Conservation (phyloP, 768 basidiomycete species). For the Daedalea quercina region DNA sequence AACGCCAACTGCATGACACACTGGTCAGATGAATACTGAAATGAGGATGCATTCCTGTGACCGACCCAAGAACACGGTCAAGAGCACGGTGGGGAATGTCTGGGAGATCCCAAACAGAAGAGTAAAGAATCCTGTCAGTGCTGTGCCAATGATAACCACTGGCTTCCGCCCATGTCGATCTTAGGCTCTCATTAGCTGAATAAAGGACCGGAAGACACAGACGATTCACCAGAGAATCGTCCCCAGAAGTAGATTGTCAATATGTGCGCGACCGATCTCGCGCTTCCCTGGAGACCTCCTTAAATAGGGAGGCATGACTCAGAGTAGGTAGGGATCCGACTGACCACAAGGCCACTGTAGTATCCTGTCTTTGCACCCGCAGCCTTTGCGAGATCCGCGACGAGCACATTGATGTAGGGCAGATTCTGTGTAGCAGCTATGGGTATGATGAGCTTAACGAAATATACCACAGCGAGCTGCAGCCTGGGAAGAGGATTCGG, state of each 20-base stretch:
- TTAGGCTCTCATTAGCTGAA: slow-evolving; percentile 12
- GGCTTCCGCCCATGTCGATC: slow-evolving; percentile 59
- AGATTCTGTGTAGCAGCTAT: slow-evolving; percentile 51
- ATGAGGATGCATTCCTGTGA: not conserved
- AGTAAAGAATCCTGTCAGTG: slow-evolving; percentile 44
- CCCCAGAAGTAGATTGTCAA: slow-evolving; percentile 58
- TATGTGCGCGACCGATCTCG: slow-evolving; percentile 50
- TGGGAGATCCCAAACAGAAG: slow-evolving; percentile 52
- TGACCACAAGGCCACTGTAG: slow-evolving; percentile 60
- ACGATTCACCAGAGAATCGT: slow-evolving; percentile 33
- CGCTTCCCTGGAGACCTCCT: slow-evolving; percentile 40
- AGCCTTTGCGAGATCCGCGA: slow-evolving; percentile 45
- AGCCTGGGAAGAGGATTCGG: slow-evolving; percentile 41
- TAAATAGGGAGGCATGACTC: not conserved
- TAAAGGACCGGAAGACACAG: not conserved
- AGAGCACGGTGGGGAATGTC: slow-evolving; percentile 37
- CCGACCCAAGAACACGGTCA: slow-evolving; percentile 38
- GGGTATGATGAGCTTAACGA: slow-evolving; percentile 53
- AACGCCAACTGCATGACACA: slow-evolving; percentile 14
- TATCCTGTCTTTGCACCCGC: slow-evolving; percentile 54
- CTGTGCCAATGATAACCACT: slow-evolving; percentile 46
- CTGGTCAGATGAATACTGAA: not conserved
- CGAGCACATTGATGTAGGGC: slow-evolving; percentile 64
- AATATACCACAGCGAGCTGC: slow-evolving; percentile 48
- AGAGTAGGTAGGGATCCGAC: too few relatives aligned